These are phyloP conservation scores for Microascus cirrosus DNA, from an alignment of 2,329 filamentous ascomycete species.

Conservation along the genomic window DNA sequence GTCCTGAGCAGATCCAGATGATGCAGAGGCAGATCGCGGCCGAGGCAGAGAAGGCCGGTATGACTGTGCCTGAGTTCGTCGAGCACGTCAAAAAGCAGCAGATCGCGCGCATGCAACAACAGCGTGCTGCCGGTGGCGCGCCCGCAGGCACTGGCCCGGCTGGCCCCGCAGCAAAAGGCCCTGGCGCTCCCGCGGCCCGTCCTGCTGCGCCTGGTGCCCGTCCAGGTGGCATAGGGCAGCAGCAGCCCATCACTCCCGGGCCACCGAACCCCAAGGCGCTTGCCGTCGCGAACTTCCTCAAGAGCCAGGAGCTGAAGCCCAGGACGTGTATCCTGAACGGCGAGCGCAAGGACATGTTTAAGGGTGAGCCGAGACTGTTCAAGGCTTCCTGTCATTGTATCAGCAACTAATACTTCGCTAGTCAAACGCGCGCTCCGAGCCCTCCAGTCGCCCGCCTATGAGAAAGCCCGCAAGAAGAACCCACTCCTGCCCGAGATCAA, in stretches of 20 bases:
- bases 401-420: conserved; percentile 21
- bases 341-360: conserved; percentile 97
- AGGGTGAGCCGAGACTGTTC: conserved; percentile 43
- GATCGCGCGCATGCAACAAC: conserved; percentile 32
- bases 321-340: conserved; percentile 90
- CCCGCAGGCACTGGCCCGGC: conserved; percentile 16
- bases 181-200: conserved; percentile 9
- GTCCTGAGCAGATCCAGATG: conserved; percentile 71
- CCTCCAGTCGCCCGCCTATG: conserved; percentile 78
- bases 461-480: conserved; percentile 83
- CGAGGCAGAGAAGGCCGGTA: conserved; percentile 74
- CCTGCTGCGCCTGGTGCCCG: conserved; percentile 16
- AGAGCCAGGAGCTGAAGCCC: conserved; percentile 73
- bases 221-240: conserved; percentile 29
- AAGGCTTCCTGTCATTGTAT: background rate
- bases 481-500: conserved; percentile 77
- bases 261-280: conserved; percentile 83
- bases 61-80: conserved; percentile 78
- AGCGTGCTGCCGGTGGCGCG: conserved; percentile 17
- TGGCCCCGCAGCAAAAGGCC: conserved; percentile 9
- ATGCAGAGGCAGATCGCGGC: conserved; percentile 76
- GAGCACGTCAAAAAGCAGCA: conserved; percentile 52
- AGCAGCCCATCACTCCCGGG: conserved; percentile 60
- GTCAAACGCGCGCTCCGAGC: conserved; percentile 94
- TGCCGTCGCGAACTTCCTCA: conserved; percentile 80